phyloP scores from a whole-genome alignment of 2,329 filamentous ascomycete species.

The Neofusicoccum kwambonambiense region DNA sequence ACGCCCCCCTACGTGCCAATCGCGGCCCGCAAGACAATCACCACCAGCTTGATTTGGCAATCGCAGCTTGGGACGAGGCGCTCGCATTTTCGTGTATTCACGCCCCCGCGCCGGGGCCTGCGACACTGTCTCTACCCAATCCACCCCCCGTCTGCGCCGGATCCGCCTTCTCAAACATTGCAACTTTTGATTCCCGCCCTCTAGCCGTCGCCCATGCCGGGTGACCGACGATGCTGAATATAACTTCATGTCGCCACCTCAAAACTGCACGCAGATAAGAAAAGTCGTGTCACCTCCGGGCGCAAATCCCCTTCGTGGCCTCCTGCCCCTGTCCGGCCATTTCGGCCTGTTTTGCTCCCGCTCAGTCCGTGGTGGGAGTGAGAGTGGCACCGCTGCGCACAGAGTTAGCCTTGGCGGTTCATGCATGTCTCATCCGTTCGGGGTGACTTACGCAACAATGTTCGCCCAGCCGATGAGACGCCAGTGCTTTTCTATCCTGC shows the following conservation, averaged over 20 bases:
- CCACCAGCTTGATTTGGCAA: background rate
- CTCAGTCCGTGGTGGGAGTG: slow-evolving; percentile 29
- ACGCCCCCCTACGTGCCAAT: background rate
- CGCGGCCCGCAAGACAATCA: background rate
- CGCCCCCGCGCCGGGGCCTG: slow-evolving; percentile 9
- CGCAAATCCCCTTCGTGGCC: background rate
- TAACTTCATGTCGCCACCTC: background rate
- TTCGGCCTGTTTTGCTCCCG: background rate
- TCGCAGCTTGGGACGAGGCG: background rate
- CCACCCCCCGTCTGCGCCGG: background rate
- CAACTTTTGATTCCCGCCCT: slow-evolving; percentile 9
- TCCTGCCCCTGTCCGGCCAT: background rate
- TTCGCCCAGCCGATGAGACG: slow-evolving; percentile 53
- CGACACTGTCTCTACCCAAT: slow-evolving; percentile 1
- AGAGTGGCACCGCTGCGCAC: slow-evolving; percentile 37
- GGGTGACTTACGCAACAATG: slow-evolving; percentile 39
- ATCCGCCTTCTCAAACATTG: slow-evolving; percentile 2
- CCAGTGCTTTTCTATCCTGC: slow-evolving; percentile 99
- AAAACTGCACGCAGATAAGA: background rate
- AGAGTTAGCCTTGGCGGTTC: background rate
- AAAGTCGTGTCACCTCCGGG: background rate
- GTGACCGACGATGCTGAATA: background rate
- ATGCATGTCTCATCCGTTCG: slow-evolving; percentile 9
- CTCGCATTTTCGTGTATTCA: slow-evolving; percentile 12
- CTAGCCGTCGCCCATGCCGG: background rate